Percentiles rank a stretch among this genome's conserved stretches.
Conservation (phyloP, 2,329 filamentous ascomycete species). For the Bipolaris gigantea region DNA sequence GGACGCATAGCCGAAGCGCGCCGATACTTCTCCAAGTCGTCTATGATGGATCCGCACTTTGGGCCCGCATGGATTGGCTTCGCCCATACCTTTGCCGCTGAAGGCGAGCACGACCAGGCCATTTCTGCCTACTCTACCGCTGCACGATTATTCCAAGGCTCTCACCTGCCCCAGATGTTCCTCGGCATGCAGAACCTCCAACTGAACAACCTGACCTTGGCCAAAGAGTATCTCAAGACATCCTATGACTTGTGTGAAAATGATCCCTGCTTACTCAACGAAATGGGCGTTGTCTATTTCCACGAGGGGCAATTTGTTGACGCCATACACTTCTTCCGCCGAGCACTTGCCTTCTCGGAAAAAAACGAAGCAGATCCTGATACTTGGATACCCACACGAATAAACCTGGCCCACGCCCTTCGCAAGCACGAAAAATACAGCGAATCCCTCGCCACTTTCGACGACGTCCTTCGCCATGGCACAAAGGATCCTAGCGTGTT, state of each 20-base stretch:
- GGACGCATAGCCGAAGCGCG: slow-evolving; percentile 89
- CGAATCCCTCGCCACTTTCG: slow-evolving; percentile 77
- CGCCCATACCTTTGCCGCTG: slow-evolving; percentile 94
- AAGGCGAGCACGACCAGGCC: slow-evolving; percentile 97
- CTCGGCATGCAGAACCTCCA: slow-evolving; percentile 98
- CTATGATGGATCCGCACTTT: slow-evolving; percentile 96
- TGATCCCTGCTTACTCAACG: slow-evolving; percentile 89
- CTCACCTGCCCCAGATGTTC: slow-evolving; percentile 92
- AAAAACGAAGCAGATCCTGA: slow-evolving; percentile 80
- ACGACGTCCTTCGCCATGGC: slow-evolving; percentile 81
- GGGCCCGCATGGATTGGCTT: slow-evolving; percentile 98
- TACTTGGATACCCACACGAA: slow-evolving; percentile 80
- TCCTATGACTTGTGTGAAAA: slow-evolving; percentile 81
- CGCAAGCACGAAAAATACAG: slow-evolving; percentile 70
- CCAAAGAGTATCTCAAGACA: slow-evolving; percentile 90
- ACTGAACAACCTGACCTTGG: slow-evolving; percentile 89
- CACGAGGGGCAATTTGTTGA: slow-evolving; percentile 79
- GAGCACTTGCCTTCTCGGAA: slow-evolving; percentile 74
- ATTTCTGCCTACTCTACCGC: slow-evolving; percentile 97
- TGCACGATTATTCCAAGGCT: slow-evolving; percentile 92
- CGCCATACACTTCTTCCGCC: slow-evolving; percentile 75
- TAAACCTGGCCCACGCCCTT: slow-evolving; percentile 87
- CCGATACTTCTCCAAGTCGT: slow-evolving; percentile 91
- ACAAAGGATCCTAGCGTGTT: slow-evolving; percentile 79
- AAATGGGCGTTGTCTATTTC: slow-evolving; percentile 94